Evolutionary conservation across 257 asterid genomes (phyloP).

Genomic region (Solanum okadae): DNA sequence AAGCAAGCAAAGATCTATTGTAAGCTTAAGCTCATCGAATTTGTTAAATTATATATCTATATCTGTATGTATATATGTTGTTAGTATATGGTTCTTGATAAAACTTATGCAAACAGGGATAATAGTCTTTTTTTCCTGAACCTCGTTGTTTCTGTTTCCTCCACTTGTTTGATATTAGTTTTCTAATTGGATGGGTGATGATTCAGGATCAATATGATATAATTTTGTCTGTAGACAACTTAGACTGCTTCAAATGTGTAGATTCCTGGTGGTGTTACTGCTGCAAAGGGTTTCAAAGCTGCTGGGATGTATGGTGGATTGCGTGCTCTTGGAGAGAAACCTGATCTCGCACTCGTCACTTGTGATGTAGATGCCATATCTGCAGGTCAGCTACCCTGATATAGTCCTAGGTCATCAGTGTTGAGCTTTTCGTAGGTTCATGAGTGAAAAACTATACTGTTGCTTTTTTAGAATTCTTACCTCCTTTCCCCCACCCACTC

Average conservation of each 20-base stretch:
- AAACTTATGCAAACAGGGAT: neutral
- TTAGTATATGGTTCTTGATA: neutral
- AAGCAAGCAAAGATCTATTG: neutral
- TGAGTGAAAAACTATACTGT: neutral
- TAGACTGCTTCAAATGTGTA: constrained; percentile 20
- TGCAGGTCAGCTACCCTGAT: constrained; percentile 45
- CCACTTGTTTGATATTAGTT: neutral
- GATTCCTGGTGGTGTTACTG: constrained; percentile 94
- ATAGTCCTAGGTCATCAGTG: neutral
- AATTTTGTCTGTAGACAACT: neutral
- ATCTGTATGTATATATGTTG: neutral
- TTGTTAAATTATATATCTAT: neutral
- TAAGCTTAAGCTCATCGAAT: neutral
- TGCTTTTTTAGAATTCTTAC: neutral
- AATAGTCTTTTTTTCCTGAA: neutral
- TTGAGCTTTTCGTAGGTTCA: neutral
- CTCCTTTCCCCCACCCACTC: neutral
- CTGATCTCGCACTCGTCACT: constrained; percentile 87
- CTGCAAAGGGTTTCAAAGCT: constrained; percentile 95
- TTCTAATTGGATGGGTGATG: neutral
- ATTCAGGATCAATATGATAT: neutral
- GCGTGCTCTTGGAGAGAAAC: constrained; percentile 96
- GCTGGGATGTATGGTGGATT: constrained; percentile 93
- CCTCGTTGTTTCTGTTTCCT: neutral
- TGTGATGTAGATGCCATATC: constrained; percentile 85